A percentile compares a stretch with the other conserved stretches of the same genome.
Conservation (phyloP, 2,329 filamentous ascomycete genomes). For the Podosphaera fusca region DNA sequence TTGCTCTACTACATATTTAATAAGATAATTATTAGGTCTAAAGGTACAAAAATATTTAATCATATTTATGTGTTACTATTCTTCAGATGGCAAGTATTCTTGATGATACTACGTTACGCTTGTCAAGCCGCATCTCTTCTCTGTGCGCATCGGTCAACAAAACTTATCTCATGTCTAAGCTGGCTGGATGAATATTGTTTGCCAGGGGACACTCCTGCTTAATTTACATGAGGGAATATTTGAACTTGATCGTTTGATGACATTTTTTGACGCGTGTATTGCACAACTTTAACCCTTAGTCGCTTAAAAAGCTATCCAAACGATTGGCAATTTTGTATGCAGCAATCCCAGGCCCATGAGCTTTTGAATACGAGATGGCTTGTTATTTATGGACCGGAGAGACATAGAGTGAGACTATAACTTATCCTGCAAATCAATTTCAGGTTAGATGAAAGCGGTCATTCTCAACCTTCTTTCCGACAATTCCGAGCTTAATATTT, state of each 20-base stretch:
- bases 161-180: no score
- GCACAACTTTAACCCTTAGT: neutral
- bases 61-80: no score
- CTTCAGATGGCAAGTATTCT: no score
- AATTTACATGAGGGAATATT: neutral
- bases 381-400: neutral
- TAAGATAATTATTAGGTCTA: no score
- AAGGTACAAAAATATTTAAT: no score
- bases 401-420: neutral
- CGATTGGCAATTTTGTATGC: neutral
- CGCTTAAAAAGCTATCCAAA: neutral
- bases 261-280: neutral
- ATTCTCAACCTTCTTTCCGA: conserved; percentile 33
- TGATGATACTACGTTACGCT: no score
- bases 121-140: no score
- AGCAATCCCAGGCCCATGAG: neutral
- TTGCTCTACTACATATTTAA: no score
- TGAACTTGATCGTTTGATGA: neutral
- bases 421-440: conserved; percentile 5
- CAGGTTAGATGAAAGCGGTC: conserved; percentile 39
- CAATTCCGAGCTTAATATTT: conserved; percentile 25
- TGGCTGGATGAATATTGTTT: no score
- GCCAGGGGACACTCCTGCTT: neutral
- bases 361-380: neutral
- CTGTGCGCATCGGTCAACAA: no score